A percentile compares a stretch with the other conserved stretches of the same genome.
Evolutionary conservation across 2,329 filamentous ascomycete genomes (phyloP).

Genomic region (Colletotrichum sp.): DNA sequence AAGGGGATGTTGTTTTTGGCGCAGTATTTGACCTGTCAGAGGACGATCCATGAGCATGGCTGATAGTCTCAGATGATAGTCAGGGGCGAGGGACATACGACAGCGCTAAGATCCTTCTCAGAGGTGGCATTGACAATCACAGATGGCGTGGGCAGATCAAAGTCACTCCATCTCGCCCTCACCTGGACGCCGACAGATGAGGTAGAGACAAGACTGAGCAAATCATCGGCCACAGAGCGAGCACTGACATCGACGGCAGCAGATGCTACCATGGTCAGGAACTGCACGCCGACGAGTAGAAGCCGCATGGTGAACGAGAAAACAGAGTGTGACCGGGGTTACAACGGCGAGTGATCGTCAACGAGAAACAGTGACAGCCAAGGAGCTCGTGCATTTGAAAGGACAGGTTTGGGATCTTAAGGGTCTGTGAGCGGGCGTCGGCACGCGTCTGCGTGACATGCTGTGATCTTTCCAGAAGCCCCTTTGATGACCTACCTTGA

Average conservation of each 20-base stretch:
- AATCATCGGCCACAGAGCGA: not conserved
- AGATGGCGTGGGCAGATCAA: slow-evolving; percentile 20
- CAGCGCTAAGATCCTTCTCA: slow-evolving; percentile 22
- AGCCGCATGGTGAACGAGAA: not conserved
- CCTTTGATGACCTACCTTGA: not conserved
- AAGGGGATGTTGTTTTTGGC: not conserved
- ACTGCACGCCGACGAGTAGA: slow-evolving; percentile 3
- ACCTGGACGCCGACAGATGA: not conserved
- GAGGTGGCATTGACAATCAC: slow-evolving; percentile 21
- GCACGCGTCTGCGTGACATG: not conserved
- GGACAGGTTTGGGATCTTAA: not conserved
- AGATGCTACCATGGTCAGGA: slow-evolving; percentile 6
- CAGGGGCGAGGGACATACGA: not conserved
- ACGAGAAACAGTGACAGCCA: not conserved
- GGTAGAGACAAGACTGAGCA: not conserved
- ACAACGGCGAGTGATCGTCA: not conserved
- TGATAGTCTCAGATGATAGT: not conserved
- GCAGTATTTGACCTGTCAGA: slow-evolving; percentile 13
- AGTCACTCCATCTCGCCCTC: slow-evolving; percentile 23
- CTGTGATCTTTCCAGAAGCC: not conserved
- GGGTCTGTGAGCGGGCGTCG: not conserved
- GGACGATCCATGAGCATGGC: not conserved
- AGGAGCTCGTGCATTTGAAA: not conserved
- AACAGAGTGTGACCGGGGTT: not conserved
- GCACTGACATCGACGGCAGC: not conserved